These are phyloP conservation scores for Geranium brycei DNA, from an alignment of 345 rosid genomes.

Conservation along the genomic window DNA sequence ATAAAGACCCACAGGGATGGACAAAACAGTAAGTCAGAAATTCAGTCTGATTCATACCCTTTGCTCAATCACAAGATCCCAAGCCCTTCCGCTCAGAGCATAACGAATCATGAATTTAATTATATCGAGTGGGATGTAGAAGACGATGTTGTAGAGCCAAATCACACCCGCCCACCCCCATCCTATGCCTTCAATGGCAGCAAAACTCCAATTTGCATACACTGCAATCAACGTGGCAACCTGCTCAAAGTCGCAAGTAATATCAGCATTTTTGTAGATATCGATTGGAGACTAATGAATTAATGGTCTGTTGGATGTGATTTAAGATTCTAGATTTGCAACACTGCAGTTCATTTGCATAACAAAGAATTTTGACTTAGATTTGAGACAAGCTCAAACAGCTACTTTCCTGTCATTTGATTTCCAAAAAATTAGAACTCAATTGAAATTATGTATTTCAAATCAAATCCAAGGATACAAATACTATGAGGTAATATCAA, in stretches of 20 bases:
- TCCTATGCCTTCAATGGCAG: constrained; percentile 40
- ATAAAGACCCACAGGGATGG: background rate
- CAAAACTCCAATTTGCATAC: constrained; percentile 45
- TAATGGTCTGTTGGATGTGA: no score
- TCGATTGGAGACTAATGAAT: no score
- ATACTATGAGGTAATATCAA: no score
- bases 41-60: constrained; percentile 21
- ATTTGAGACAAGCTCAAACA: no score
- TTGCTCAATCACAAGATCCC: constrained; percentile 57
- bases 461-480: no score
- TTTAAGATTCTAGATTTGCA: no score
- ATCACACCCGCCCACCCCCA: constrained; percentile 58
- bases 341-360: no score
- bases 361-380: background rate
- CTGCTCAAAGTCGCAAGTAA: constrained; percentile 12
- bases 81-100: constrained; percentile 41
- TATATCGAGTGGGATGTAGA: constrained; percentile 36
- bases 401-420: no score
- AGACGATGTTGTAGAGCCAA: constrained; percentile 46
- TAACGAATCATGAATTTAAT: constrained; percentile 43
- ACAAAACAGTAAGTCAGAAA: background rate
- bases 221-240: constrained; percentile 46
- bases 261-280: no score
- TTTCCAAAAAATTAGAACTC: background rate
- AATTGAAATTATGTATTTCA: no score